These are phyloP conservation scores for Teratosphaeria pseudoeucalypti DNA, from an alignment of 2,329 filamentous ascomycete species.

Conservation along the genomic window DNA sequence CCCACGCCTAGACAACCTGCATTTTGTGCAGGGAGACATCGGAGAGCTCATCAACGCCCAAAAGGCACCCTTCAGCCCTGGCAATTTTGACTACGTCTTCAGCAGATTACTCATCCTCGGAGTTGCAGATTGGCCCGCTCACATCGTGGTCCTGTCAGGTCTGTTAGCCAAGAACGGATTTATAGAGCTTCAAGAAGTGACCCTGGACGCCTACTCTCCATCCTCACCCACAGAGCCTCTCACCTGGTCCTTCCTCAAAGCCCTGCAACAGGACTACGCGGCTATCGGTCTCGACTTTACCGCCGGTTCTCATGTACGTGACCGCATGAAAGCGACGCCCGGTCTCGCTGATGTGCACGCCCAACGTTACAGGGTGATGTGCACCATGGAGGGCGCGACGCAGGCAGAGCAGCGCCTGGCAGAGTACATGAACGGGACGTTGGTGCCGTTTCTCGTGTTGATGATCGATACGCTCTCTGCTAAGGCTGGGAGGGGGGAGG, in stretches of 20 bases:
- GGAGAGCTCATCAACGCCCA: neutral
- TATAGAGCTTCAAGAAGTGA: neutral
- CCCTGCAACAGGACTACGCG: neutral
- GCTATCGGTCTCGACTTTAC: neutral
- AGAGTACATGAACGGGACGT: neutral
- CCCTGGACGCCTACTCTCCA: neutral
- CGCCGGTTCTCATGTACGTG: neutral
- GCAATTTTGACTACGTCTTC: conserved; percentile 9
- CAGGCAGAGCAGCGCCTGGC: neutral
- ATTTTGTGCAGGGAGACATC: conserved; percentile 11
- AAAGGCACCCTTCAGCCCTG: neutral
- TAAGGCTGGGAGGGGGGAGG: neutral
- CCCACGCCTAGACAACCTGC: conserved; percentile 5
- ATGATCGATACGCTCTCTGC: neutral
- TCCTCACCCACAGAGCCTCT: neutral
- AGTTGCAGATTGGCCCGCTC: conserved; percentile 10
- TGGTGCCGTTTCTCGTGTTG: neutral
- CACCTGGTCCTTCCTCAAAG: neutral
- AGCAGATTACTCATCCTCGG: conserved; percentile 9
- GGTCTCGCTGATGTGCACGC: neutral
- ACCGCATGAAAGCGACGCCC: neutral
- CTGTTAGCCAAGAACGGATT: neutral
- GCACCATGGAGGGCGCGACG: neutral
- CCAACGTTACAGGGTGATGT: neutral
- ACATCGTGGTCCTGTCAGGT: neutral